Percentiles rank a stretch among this genome's conserved stretches.
Evolutionary conservation across 2,329 filamentous ascomycete species (phyloP).

Genomic region (Aspergillus sp.): DNA sequence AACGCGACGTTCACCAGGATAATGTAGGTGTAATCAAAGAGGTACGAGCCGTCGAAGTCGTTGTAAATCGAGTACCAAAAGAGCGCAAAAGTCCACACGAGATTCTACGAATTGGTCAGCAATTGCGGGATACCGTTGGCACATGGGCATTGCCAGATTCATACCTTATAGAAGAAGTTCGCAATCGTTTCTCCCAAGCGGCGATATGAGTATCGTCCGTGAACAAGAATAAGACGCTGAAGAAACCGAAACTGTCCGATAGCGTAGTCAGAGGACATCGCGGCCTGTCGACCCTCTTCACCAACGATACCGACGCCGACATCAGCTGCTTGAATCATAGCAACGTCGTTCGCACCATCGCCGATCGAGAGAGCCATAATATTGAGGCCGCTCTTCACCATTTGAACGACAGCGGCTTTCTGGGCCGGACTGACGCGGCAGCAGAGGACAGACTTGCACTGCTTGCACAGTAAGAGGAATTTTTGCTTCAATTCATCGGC

Average conservation of each 20-base stretch:
- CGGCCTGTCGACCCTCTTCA: slow-evolving; percentile 82
- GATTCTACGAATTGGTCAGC: slow-evolving; percentile 52
- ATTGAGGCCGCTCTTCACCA: slow-evolving; percentile 91
- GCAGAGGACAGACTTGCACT: slow-evolving; percentile 92
- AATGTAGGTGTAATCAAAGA: slow-evolving; percentile 97
- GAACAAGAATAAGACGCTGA: slow-evolving; percentile 74
- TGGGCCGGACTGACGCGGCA: slow-evolving; percentile 95
- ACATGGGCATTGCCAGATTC: too few species aligned
- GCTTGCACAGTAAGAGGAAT: slow-evolving; percentile 90
- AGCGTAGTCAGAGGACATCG: slow-evolving; percentile 93
- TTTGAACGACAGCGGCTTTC: slow-evolving; percentile 90
- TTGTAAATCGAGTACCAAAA: slow-evolving; percentile 98
- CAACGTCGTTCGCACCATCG: slow-evolving; percentile 90
- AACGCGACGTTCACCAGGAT: slow-evolving; percentile 94
- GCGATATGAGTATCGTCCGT: slow-evolving; percentile 94
- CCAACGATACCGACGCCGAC: slow-evolving; percentile 94
- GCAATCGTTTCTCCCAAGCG: slow-evolving; percentile 85
- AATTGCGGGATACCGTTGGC: too few species aligned
- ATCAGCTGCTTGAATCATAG: slow-evolving; percentile 96
- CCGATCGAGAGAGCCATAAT: slow-evolving; percentile 93
- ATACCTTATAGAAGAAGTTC: slow-evolving; percentile 97
- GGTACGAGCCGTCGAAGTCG: slow-evolving; percentile 92
- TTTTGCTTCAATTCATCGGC: slow-evolving; percentile 77
- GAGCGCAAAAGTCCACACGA: slow-evolving; percentile 91
- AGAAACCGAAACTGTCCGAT: slow-evolving; percentile 91